Evolutionary conservation across 2,329 filamentous ascomycete genomes (phyloP).

Genomic region (Ceratocystis huliohia): DNA sequence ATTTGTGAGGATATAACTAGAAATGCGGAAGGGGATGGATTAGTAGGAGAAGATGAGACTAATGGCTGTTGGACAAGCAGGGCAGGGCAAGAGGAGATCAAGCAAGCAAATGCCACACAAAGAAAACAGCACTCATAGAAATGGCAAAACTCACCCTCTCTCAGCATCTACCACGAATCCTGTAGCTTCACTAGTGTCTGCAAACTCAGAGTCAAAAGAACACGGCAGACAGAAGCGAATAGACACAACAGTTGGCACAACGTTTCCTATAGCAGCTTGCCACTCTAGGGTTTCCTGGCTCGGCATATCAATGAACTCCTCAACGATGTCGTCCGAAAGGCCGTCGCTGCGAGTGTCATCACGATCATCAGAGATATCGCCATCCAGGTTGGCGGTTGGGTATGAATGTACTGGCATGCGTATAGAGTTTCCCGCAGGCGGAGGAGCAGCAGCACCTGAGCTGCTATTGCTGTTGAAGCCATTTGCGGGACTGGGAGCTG

Average conservation of each 20-base stretch:
- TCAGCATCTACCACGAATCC: constrained; percentile 96
- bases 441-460: constrained; percentile 15
- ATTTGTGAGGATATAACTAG: constrained; percentile 68
- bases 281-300: constrained; percentile 46
- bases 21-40: not conserved
- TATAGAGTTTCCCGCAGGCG: constrained; percentile 1
- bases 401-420: constrained; percentile 15
- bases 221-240: constrained; percentile 98
- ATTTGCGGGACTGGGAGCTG: not conserved
- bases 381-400: constrained; percentile 6
- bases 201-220: constrained; percentile 93
- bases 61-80: not conserved
- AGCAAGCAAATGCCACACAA: not conserved
- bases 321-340: constrained; percentile 29
- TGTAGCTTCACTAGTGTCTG: constrained; percentile 87
- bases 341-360: constrained; percentile 27
- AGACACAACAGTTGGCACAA: constrained; percentile 92
- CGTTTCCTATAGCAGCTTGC: constrained; percentile 89
- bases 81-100: not conserved
- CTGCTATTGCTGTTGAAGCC: constrained; percentile 1
- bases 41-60: not conserved
- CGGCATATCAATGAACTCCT: constrained; percentile 26
- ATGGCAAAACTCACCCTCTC: constrained; percentile 48
- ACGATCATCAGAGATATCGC: constrained; percentile 1
- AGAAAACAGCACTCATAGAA: no score